Percentiles rank a stretch among this genome's conserved stretches.
Evolutionary conservation across 1,284 basidiomycete species (phyloP).

Genomic region (Puccinia hordei): DNA sequence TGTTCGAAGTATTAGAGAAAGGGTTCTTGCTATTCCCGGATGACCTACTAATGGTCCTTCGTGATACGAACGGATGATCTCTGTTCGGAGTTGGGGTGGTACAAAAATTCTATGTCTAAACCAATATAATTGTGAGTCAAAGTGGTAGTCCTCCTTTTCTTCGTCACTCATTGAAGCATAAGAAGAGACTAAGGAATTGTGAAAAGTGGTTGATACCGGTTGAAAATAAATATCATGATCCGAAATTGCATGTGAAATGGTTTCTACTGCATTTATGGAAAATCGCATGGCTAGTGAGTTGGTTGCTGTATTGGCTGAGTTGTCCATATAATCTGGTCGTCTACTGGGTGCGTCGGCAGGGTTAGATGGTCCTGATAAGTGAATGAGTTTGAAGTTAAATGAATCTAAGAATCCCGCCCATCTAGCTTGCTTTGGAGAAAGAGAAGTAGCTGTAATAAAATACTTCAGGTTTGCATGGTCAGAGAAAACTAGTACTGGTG

Average conservation of each 20-base stretch:
- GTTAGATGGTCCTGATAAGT: too few species aligned
- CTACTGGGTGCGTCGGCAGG: constrained; percentile 6
- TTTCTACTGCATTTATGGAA: background rate
- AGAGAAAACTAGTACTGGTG: constrained; percentile 7
- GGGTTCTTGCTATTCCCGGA: background rate
- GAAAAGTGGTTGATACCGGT: background rate
- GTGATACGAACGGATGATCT: background rate
- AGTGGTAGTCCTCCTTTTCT: background rate
- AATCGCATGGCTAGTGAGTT: background rate
- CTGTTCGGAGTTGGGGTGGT: background rate
- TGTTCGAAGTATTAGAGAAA: background rate
- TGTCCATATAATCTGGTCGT: background rate
- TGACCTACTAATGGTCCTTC: background rate
- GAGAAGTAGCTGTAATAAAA: background rate
- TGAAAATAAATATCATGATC: background rate
- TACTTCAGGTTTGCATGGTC: constrained; percentile 22
- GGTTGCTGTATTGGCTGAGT: too few species aligned
- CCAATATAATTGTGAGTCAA: background rate
- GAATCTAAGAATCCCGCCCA: constrained; percentile 6
- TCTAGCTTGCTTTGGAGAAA: background rate
- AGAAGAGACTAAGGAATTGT: too few species aligned
- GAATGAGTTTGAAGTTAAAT: too few species aligned
- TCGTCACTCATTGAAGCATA: too few species aligned
- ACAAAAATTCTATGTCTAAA: background rate
- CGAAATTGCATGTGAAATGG: too few species aligned